Conservation (phyloP, 2,329 filamentous ascomycete species). For the Exophiala alcalophila region DNA sequence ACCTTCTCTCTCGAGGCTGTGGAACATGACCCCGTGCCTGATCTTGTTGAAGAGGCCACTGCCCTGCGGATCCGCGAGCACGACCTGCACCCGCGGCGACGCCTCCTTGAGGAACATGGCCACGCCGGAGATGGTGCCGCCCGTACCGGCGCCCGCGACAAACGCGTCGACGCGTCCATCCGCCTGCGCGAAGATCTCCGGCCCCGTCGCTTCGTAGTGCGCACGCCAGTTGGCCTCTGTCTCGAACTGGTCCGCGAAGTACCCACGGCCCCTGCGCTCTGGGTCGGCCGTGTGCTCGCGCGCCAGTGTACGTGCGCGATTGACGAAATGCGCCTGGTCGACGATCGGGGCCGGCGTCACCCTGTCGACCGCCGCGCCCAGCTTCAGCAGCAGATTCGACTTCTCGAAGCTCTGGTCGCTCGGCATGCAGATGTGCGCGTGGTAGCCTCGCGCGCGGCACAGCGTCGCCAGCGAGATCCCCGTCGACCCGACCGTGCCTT, state of each 20-base stretch:
- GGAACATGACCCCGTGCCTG: constrained; percentile 94
- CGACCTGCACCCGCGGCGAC: constrained; percentile 62
- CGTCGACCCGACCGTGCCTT: constrained; percentile 94
- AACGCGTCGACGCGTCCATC: constrained; percentile 76
- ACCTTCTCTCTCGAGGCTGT: constrained; percentile 81
- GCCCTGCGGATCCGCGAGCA: constrained; percentile 91
- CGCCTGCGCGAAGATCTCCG: constrained; percentile 81
- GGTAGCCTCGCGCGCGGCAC: constrained; percentile 82
- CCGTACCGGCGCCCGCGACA: constrained; percentile 80
- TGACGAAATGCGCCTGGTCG: constrained; percentile 91
- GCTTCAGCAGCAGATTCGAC: constrained; percentile 78
- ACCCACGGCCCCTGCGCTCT: constrained; percentile 66
- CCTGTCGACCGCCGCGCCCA: constrained; percentile 89
- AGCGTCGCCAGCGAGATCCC: constrained; percentile 92
- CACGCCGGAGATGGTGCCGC: constrained; percentile 87
- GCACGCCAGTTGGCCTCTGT: constrained; percentile 83
- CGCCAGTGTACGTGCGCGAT: constrained; percentile 76
- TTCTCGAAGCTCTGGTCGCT: constrained; percentile 88
- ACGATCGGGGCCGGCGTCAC: constrained; percentile 90
- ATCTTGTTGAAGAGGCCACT: constrained; percentile 91
- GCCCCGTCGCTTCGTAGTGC: constrained; percentile 78
- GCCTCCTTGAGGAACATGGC: constrained; percentile 76
- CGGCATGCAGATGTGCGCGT: constrained; percentile 96
- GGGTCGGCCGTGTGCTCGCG: constrained; percentile 64
- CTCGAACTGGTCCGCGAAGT: constrained; percentile 97